Conservation (phyloP, 371 early-diverging fungal genomes). For the Mucor ambiguus region DNA sequence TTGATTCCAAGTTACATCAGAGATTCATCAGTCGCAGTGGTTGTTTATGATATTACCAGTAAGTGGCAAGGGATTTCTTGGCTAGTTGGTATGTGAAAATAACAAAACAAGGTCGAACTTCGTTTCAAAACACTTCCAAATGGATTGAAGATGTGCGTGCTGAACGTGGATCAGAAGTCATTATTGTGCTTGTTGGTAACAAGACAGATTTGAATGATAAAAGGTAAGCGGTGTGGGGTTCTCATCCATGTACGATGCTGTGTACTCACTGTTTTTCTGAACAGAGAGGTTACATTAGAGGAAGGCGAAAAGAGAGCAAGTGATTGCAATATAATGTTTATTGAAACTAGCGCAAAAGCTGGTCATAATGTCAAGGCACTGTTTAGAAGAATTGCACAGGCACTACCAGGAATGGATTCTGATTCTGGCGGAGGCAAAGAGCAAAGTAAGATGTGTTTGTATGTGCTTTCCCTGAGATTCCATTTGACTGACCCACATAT, state of each 20-base stretch:
- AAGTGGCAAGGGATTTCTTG: constrained; percentile 17
- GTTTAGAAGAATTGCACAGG: constrained; percentile 93
- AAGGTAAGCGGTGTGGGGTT: constrained; percentile 48
- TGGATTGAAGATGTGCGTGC: constrained; percentile 99
- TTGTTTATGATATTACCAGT: constrained; percentile 96
- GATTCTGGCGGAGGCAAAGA: constrained; percentile 39
- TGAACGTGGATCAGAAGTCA: constrained; percentile 95
- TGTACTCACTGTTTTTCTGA: background rate
- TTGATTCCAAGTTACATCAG: constrained; percentile 98
- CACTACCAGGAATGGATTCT: constrained; percentile 85
- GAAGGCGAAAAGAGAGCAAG: constrained; percentile 94
- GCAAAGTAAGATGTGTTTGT: constrained; percentile 21
- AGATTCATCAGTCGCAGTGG: constrained; percentile 97
- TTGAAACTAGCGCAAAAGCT: constrained; percentile 96
- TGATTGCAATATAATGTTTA: constrained; percentile 92
- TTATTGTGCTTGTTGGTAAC: constrained; percentile 98
- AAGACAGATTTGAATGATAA: constrained; percentile 96
- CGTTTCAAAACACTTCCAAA: constrained; percentile 92
- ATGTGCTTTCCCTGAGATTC: background rate
- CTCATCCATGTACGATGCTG: background rate
- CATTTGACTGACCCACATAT: background rate
- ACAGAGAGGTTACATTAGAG: constrained; percentile 86
- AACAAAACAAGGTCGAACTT: constrained; percentile 68
- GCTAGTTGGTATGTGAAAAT: background rate
- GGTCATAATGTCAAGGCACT: constrained; percentile 93